Percentiles rank a stretch among this genome's conserved stretches.
Conservation (phyloP, 2,329 filamentous ascomycete species). For the Stachybotrys echinatus region DNA sequence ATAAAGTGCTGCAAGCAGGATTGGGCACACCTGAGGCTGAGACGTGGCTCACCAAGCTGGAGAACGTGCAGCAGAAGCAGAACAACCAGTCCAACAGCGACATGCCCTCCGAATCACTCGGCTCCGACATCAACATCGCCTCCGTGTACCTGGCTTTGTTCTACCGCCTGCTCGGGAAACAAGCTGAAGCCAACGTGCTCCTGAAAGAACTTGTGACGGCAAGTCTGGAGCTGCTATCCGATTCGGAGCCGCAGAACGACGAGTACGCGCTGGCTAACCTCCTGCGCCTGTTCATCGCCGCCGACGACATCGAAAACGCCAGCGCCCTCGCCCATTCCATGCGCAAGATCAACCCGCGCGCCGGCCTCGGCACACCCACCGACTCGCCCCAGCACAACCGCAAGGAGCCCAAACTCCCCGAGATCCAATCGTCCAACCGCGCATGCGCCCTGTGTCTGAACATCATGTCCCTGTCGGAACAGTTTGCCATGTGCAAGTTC, state of each 20-base stretch:
- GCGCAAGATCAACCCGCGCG: constrained; percentile 25
- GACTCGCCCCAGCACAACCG: constrained; percentile 21
- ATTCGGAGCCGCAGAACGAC: constrained; percentile 35
- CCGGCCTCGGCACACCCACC: constrained; percentile 17
- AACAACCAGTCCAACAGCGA: constrained; percentile 30
- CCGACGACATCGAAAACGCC: constrained; percentile 29
- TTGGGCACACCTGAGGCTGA: constrained; percentile 17
- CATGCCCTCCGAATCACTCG: constrained; percentile 33
- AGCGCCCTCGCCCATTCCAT: constrained; percentile 32
- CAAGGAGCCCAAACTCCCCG: constrained; percentile 29
- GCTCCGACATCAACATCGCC: constrained; percentile 35
- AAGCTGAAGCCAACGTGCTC: constrained; percentile 18
- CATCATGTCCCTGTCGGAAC: constrained; percentile 21
- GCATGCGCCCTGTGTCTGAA: constrained; percentile 33
- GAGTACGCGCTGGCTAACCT: constrained; percentile 36
- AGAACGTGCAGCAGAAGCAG: constrained; percentile 29
- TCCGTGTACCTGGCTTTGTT: constrained; percentile 33
- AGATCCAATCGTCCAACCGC: constrained; percentile 25
- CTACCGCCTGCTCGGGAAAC: constrained; percentile 24
- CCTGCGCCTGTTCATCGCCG: constrained; percentile 30
- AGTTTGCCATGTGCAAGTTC: constrained; percentile 28
- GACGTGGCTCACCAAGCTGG: constrained; percentile 27
- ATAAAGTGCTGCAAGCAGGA: constrained; percentile 22
- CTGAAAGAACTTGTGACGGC: constrained; percentile 28
- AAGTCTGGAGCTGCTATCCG: constrained; percentile 30